These are phyloP conservation scores for Penicillium sclerotigenum DNA, from an alignment of 2,329 filamentous ascomycete species.

Conservation along the genomic window DNA sequence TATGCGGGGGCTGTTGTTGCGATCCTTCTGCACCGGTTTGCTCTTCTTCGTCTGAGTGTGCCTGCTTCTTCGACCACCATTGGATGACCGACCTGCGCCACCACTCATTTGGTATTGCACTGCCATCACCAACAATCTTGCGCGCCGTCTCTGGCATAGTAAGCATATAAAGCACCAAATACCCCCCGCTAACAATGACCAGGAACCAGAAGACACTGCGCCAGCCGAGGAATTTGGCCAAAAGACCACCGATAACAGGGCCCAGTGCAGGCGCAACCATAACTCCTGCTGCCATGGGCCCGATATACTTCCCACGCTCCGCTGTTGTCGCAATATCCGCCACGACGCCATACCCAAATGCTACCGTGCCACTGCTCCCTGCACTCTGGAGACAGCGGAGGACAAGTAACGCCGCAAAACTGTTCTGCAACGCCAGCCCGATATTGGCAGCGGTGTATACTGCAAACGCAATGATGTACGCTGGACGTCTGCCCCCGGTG, in stretches of 20 bases:
- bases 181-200: conserved; percentile 22
- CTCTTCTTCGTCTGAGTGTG: background rate
- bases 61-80: conserved; percentile 8
- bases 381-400: conserved; percentile 33
- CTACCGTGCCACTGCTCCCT: conserved; percentile 27
- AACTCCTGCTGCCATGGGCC: conserved; percentile 24
- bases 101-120: conserved; percentile 24
- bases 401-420: conserved; percentile 28
- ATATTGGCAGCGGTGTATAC: conserved; percentile 34
- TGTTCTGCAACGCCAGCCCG: conserved; percentile 32
- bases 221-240: conserved; percentile 27
- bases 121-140: conserved; percentile 30
- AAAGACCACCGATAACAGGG: conserved; percentile 31
- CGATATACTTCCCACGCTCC: conserved; percentile 33
- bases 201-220: conserved; percentile 35
- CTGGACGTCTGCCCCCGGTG: conserved; percentile 29
- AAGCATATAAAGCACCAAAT: conserved; percentile 14
- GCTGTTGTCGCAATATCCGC: conserved; percentile 31
- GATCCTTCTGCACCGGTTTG: background rate
- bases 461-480: conserved; percentile 27
- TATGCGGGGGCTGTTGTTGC: conserved; percentile 12
- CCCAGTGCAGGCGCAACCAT: conserved; percentile 28
- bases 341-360: conserved; percentile 32
- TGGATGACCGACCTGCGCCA: conserved; percentile 24
- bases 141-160: conserved; percentile 38